Conservation (phyloP, 345 rosid genomes). For the Pugionium dolabratum region DNA sequence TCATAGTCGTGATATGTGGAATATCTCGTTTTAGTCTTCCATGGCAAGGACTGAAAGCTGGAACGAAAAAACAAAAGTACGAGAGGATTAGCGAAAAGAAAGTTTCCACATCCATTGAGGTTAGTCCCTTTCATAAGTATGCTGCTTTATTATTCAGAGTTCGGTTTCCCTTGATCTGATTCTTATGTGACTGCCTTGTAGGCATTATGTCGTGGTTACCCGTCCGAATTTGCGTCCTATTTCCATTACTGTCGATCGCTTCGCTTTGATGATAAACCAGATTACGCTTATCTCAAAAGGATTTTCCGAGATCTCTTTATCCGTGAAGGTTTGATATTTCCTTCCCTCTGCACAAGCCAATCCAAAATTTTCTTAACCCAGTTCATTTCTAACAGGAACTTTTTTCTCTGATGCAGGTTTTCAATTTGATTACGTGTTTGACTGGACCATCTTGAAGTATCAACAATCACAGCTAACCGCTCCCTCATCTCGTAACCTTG, state of each 20-base stretch:
- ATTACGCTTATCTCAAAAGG: constrained; percentile 68
- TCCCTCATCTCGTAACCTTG: constrained; percentile 61
- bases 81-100: constrained; percentile 51
- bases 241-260: constrained; percentile 51
- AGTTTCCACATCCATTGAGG: constrained; percentile 47
- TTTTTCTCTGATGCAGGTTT: constrained; percentile 54
- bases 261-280: constrained; percentile 76
- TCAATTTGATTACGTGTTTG: constrained; percentile 80
- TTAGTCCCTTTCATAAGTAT: constrained; percentile 15
- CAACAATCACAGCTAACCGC: constrained; percentile 51
- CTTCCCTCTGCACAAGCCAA: constrained; percentile 6
- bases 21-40: background rate
- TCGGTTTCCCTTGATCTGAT: background rate
- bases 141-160: background rate
- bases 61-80: constrained; percentile 49
- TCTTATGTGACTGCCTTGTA: constrained; percentile 1
- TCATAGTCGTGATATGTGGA: constrained; percentile 15
- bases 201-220: constrained; percentile 44
- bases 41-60: constrained; percentile 29
- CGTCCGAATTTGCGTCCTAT: constrained; percentile 48
- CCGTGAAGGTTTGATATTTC: constrained; percentile 56
- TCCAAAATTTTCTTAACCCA: background rate
- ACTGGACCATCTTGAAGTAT: too few relatives aligned
- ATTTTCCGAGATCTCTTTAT: constrained; percentile 75
- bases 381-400: background rate